phyloP scores from a whole-genome alignment of 2,329 filamentous ascomycete species.

The Arthrocladium fulminans region DNA sequence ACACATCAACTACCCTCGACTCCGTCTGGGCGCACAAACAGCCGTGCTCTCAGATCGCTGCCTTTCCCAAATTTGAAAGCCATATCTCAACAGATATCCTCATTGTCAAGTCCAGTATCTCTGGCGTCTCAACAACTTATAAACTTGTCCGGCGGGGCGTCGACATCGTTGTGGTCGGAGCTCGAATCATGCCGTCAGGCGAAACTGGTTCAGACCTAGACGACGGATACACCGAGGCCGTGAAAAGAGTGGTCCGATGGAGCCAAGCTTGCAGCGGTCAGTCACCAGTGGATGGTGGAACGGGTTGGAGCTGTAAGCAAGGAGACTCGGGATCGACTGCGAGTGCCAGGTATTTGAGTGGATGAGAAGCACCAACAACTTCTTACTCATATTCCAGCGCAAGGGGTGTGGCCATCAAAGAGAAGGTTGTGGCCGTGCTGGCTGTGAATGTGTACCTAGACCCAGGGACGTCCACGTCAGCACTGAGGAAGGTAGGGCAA shows the following conservation, averaged over 20 bases:
- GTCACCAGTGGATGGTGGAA: slow-evolving; percentile 47
- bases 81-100: slow-evolving; percentile 43
- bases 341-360: slow-evolving; percentile 48
- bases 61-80: slow-evolving; percentile 35
- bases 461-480: slow-evolving; percentile 40
- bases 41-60: slow-evolving; percentile 37
- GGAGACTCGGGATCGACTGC: slow-evolving; percentile 46
- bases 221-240: slow-evolving; percentile 44
- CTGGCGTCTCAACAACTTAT: slow-evolving; percentile 45
- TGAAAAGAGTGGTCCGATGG: slow-evolving; percentile 44
- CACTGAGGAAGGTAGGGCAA: slow-evolving; percentile 39
- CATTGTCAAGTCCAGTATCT: slow-evolving; percentile 46
- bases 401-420: slow-evolving; percentile 39
- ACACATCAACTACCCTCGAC: slow-evolving; percentile 44
- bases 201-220: slow-evolving; percentile 47
- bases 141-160: slow-evolving; percentile 45
- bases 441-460: slow-evolving; percentile 29
- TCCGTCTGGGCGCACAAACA: slow-evolving; percentile 47
- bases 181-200: slow-evolving; percentile 43
- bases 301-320: slow-evolving; percentile 43
- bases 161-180: slow-evolving; percentile 46
- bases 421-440: slow-evolving; percentile 38
- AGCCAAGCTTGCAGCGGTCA: slow-evolving; percentile 44
- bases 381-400: slow-evolving; percentile 46
- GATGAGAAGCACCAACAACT: slow-evolving; percentile 44